Evolutionary conservation across 768 basidiomycete species (phyloP), one percentile per base, ranked within the genome.

Genomic region (Leucogyrophana mollusca): DNA sequence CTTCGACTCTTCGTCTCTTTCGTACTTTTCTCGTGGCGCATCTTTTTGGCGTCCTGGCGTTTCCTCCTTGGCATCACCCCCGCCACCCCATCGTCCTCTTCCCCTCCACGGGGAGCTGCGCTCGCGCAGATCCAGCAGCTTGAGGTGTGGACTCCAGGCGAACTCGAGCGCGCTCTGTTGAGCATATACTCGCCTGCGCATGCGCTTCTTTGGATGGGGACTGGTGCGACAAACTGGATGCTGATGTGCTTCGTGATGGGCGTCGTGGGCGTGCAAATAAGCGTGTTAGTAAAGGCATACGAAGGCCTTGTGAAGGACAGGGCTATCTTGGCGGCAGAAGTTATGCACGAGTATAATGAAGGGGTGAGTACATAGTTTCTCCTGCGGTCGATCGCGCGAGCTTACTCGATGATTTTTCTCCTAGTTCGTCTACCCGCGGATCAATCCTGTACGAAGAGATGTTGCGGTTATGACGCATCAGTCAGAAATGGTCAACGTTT

Each of bases 391-490:
- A 10, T 46, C 13, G 4, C 10, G 20, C 6, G 6, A 17, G 9
- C 24, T 16, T n/a, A n/a, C n/a, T n/a, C n/a, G n/a, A 14, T n/a
- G 25, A 3, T 18, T 41, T n/a, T 45, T 23, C 23, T 27, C 10
- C 20, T 46, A 93, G 89, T 93, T 90, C 60, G 90, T 93, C 3
- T 80, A 86, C 55, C 91, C 90, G n/a, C 79, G 83, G 50, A 64
- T 90, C 50, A 84, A 87, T 56, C 85, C 85, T 6, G 72, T 92
- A 17, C 79, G 86, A 23, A 79, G 73, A 48, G 90, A 93, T 53
- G 88, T 80, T 1, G 82, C 85, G 3, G 85, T 90, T 21, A 90
- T 90, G 89, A 93, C 90, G 2, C 83, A 90, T 62, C 75, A 93
- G 58, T 79, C 86, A 1, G 90, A 93, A 72, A 75, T 89, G 51